Evolutionary conservation across 345 rosid genomes (phyloP), one percentile per base, ranked within the genome.

Genomic region (Mangifera indica): DNA sequence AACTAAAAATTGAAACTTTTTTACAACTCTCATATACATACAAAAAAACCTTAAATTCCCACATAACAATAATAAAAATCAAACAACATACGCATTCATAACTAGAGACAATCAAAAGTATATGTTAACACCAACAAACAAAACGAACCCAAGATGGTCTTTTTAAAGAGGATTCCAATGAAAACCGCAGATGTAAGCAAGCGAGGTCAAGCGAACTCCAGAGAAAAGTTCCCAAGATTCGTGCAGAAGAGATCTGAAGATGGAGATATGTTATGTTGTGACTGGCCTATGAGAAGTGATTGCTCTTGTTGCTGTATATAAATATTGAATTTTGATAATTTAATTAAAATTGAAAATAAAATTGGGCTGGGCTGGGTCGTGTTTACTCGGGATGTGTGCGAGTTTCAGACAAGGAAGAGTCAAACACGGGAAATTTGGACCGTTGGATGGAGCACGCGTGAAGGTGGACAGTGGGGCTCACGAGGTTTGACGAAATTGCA

Each of bases 351-450:
- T 46, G 0, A 49, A 13, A 49, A 18, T 49, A 46, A 14, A 49
- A 49, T 49, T 15, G 53, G 53, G 18, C 53, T 49, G 53, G 53
- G 53, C 53, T 49, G 53, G 15, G 53, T 49, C 15, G 53, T 4
- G 53, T 49, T 57, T 24, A 58, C 58, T 67, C 5, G 78, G 76
- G 79, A 74, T 66, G 25, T 71, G 91, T 79, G 88, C 73, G 17
- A 26, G 59, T 69, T 59, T 60, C 40, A 64, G 79, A 81, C 83
- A 78, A 68, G 71, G 66, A 51, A 69, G 82, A 81, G 88, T 77
- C 81, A 82, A 84, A 84, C 42, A 76, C 62, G 77, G 84, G 64
- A 66, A 55, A 55, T 62, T 1, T 53, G 72, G 49, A 48, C 76
- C 76, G 77, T 81, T 34, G 51, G 80, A 80, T 80, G 44, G n/a